phyloP scores from a whole-genome alignment of 176 grass and related monocot species.

The Oryza meyeriana region DNA sequence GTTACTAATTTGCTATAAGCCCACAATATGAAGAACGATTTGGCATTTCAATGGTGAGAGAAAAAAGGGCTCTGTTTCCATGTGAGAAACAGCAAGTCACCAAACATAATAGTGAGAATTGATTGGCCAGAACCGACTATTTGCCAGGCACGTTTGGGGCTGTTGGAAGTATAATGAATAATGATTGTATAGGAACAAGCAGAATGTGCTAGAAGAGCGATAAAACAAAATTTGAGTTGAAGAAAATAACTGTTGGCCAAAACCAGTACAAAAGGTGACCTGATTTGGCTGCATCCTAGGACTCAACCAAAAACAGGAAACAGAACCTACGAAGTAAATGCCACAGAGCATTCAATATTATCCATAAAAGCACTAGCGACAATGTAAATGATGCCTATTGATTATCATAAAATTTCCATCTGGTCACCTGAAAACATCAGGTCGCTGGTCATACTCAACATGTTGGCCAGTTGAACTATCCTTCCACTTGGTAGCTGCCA shows the following conservation, averaged over 20 bases:
- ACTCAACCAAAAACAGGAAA: constrained; percentile 1
- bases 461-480: constrained; percentile 67
- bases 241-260: constrained; percentile 1
- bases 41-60: not conserved
- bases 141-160: not conserved
- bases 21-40: constrained; percentile 5
- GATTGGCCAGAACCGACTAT: not conserved
- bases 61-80: not conserved
- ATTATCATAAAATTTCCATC: constrained; percentile 26
- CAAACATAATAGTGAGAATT: not conserved
- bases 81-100: not conserved
- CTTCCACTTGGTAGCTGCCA: constrained; percentile 90
- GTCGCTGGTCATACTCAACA: constrained; percentile 93
- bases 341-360: not conserved
- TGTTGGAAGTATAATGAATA: constrained; percentile 18
- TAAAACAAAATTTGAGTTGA: not conserved
- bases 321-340: not conserved
- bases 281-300: not conserved
- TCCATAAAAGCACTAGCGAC: not conserved
- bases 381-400: constrained; percentile 19
- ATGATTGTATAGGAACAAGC: not conserved
- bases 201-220: not conserved
- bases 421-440: constrained; percentile 95
- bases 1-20: not conserved
- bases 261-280: not conserved